A percentile compares a stretch with the other conserved stretches of the same genome.
Conservation (phyloP, 192 early-diverging fungal genomes). For the Linnemannia zychae region DNA sequence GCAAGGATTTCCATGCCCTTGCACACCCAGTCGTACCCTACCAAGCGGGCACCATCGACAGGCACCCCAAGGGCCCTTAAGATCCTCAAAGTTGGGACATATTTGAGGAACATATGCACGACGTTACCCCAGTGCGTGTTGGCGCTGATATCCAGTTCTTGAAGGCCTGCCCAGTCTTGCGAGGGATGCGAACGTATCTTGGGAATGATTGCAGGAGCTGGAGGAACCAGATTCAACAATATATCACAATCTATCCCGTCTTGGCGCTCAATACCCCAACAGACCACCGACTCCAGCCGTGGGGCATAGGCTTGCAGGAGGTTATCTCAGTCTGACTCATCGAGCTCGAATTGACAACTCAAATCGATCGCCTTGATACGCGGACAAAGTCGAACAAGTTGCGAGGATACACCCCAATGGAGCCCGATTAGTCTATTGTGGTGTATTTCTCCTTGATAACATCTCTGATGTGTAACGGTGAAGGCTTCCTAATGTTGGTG, state of each 20-base stretch:
- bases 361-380: conserved; percentile 2
- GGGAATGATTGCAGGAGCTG: not conserved
- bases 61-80: not conserved
- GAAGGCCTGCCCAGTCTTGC: not conserved
- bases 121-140: not conserved
- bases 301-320: not conserved
- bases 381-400: not conserved
- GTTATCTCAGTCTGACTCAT: not conserved
- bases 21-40: conserved; percentile 20
- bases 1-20: not conserved
- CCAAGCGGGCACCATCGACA: not conserved
- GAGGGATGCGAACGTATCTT: not conserved
- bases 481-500: not conserved
- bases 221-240: not conserved
- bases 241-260: too few relatives aligned
- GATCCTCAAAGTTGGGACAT: not conserved
- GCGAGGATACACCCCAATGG: not conserved
- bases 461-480: not conserved
- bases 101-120: not conserved
- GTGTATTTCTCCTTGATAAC: not conserved
- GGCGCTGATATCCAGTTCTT: not conserved
- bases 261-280: not conserved
- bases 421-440: not conserved
- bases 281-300: not conserved
- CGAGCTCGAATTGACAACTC: not conserved